Percentiles rank a stretch among this genome's conserved stretches.
Evolutionary conservation across 2,329 filamentous ascomycete species (phyloP).

Genomic region (Verticillium klebahnii): DNA sequence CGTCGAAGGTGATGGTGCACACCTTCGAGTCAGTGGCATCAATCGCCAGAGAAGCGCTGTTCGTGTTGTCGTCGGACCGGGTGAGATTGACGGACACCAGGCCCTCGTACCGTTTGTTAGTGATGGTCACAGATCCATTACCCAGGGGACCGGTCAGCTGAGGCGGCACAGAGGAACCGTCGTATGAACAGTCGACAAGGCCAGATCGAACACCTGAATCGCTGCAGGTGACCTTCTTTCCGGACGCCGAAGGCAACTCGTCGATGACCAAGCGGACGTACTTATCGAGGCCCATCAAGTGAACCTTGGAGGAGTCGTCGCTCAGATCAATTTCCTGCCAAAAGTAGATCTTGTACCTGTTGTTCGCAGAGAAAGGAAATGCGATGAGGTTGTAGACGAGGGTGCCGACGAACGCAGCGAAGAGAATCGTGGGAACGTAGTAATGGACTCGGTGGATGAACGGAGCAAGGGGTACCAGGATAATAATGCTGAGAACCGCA

Average conservation of each 20-base stretch:
- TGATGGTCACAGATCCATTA: conserved; percentile 33
- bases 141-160: conserved; percentile 47
- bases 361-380: conserved; percentile 80
- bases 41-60: conserved; percentile 59
- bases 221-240: conserved; percentile 53
- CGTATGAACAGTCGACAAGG: conserved; percentile 65
- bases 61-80: conserved; percentile 27
- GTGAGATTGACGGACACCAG: conserved; percentile 66
- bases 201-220: conserved; percentile 38
- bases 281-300: conserved; percentile 61
- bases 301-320: conserved; percentile 63
- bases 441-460: conserved; percentile 84
- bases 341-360: conserved; percentile 84
- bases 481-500: conserved; percentile 61
- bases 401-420: conserved; percentile 64
- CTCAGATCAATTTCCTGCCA: conserved; percentile 76
- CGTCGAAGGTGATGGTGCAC: conserved; percentile 70
- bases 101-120: conserved; percentile 36
- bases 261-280: conserved; percentile 64
- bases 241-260: conserved; percentile 65
- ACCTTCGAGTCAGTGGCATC: conserved; percentile 71
- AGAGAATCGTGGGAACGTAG: conserved; percentile 74
- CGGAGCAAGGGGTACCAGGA: conserved; percentile 73
- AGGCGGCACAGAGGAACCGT: conserved; percentile 56
- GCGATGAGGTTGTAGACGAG: conserved; percentile 80